phyloP scores from a whole-genome alignment of 768 basidiomycete genomes.

The Rhizopogon roseolus region DNA sequence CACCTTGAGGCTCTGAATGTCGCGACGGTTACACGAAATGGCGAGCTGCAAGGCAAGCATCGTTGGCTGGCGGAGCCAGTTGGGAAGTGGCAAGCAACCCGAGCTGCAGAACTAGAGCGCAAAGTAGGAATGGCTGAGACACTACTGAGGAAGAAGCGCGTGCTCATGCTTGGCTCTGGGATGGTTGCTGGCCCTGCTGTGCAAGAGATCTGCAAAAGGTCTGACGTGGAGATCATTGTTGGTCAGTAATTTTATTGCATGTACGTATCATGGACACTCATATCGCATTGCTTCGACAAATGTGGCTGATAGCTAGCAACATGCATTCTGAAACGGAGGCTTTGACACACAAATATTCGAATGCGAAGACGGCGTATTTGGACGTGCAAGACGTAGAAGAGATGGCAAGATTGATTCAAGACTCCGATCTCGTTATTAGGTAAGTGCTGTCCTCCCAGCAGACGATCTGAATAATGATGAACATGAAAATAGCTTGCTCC shows the following conservation, averaged over 20 bases:
- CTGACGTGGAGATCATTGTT: constrained; percentile 66
- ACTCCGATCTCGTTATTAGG: constrained; percentile 84
- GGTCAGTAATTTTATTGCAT: constrained; percentile 45
- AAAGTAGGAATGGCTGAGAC: not conserved
- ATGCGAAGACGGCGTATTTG: constrained; percentile 52
- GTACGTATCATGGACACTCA: constrained; percentile 2
- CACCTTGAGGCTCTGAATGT: constrained; percentile 44
- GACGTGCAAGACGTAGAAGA: constrained; percentile 49
- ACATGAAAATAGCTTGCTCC: constrained; percentile 58
- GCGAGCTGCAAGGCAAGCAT: constrained; percentile 49
- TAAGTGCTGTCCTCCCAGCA: constrained; percentile 25
- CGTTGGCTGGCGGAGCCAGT: constrained; percentile 56
- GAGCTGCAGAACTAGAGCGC: not conserved
- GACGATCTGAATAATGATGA: not conserved
- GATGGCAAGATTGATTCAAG: constrained; percentile 48
- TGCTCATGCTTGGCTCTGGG: constrained; percentile 87
- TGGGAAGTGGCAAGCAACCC: constrained; percentile 31
- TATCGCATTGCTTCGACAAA: constrained; percentile 1
- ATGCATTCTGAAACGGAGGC: constrained; percentile 50
- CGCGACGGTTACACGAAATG: constrained; percentile 67
- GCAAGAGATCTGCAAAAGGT: constrained; percentile 58
- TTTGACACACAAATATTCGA: constrained; percentile 37
- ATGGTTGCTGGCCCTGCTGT: constrained; percentile 93
- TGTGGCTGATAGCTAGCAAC: constrained; percentile 60
- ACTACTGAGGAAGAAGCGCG: constrained; percentile 46